Conservation (phyloP, 2,329 filamentous ascomycete species). For the Epichloe glyceriae region DNA sequence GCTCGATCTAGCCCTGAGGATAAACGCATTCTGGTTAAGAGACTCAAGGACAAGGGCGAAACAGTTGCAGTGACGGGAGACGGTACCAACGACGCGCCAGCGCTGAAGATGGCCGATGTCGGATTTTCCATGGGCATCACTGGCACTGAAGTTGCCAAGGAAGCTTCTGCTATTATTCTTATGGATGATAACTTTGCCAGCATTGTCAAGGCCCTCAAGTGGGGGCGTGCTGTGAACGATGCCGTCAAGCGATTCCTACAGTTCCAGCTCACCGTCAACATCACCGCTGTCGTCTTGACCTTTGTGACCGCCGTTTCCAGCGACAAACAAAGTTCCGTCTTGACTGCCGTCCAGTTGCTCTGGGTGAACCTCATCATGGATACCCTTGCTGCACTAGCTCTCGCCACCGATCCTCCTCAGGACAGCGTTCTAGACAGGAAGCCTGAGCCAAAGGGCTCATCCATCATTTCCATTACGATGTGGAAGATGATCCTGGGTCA, state of each 20-base stretch:
- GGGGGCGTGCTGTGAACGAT: conserved; percentile 68
- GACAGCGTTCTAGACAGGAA: conserved; percentile 70
- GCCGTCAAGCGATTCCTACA: conserved; percentile 66
- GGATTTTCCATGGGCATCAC: conserved; percentile 80
- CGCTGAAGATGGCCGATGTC: conserved; percentile 68
- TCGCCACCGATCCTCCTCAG: conserved; percentile 82
- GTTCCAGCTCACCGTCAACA: conserved; percentile 77
- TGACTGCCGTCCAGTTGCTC: conserved; percentile 81
- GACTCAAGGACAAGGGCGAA: conserved; percentile 59
- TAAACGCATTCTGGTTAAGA: conserved; percentile 59
- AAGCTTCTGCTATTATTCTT: conserved; percentile 72
- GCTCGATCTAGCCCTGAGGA: conserved; percentile 66
- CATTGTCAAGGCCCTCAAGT: conserved; percentile 73
- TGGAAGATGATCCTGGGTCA: conserved; percentile 99
- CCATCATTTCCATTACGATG: conserved; percentile 77
- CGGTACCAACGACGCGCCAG: conserved; percentile 73
- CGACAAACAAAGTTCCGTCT: conserved; percentile 54
- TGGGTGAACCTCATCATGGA: conserved; percentile 99
- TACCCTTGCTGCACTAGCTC: conserved; percentile 76
- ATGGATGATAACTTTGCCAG: conserved; percentile 83
- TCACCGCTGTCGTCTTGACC: conserved; percentile 76
- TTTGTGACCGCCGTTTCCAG: conserved; percentile 78
- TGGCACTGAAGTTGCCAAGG: conserved; percentile 73
- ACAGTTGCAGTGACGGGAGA: conserved; percentile 75
- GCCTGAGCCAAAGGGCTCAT: conserved; percentile 42